These are phyloP conservation scores for Nakaseomyces sp. DNA, from an alignment of 1,139 yeast genomes.

Conservation along the genomic window DNA sequence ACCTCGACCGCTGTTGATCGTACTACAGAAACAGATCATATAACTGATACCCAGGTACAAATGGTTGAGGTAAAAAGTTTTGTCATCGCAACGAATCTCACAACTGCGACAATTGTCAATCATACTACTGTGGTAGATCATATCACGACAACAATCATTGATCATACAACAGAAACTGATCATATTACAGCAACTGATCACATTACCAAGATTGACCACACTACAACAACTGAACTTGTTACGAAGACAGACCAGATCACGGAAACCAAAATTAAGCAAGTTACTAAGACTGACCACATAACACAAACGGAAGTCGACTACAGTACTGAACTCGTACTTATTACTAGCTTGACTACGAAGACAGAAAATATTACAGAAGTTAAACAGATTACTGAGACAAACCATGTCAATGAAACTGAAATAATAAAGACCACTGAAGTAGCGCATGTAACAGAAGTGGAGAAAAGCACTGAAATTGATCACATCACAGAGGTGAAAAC, in stretches of 20 bases:
- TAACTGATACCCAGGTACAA: background rate
- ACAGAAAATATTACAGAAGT: background rate
- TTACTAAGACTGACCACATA: no score
- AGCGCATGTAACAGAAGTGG: no score
- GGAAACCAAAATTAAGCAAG: slow-evolving; percentile 3
- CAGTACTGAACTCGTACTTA: no score
- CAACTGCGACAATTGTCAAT: no score
- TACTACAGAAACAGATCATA: background rate
- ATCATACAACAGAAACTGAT: background rate
- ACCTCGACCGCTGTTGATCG: no score
- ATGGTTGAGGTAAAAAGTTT: no score
- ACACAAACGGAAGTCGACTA: background rate
- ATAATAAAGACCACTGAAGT: background rate
- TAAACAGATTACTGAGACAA: background rate
- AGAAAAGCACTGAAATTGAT: background rate
- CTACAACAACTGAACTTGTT: background rate
- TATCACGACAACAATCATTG: background rate
- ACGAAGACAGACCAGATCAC: background rate
- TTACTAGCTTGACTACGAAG: no score
- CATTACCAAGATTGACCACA: background rate
- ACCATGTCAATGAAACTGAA: background rate
- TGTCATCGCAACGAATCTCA: no score
- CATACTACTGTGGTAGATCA: no score
- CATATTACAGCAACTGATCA: background rate
- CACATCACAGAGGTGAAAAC: background rate